phyloP scores from a whole-genome alignment of 2,329 filamentous ascomycete species.

The Pseudogymnoascus destructans region DNA sequence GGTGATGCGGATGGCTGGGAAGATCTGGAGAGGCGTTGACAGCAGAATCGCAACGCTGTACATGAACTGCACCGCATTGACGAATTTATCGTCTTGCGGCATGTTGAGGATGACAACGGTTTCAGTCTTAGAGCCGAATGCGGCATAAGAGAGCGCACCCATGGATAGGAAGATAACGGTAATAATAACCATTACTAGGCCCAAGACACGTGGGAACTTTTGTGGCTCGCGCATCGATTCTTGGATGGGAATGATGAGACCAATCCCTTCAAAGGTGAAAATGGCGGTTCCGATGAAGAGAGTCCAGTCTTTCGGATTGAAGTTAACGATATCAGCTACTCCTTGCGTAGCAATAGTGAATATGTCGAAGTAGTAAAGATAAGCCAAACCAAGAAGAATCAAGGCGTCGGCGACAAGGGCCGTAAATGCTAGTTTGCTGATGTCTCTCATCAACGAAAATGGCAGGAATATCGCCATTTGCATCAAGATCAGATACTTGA shows the following conservation, averaged over 20 bases:
- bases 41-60: constrained; percentile 97
- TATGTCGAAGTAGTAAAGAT: constrained; percentile 92
- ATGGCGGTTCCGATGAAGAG: constrained; percentile 94
- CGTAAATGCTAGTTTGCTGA: constrained; percentile 92
- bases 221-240: constrained; percentile 86
- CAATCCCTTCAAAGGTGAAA: constrained; percentile 97
- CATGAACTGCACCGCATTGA: constrained; percentile 90
- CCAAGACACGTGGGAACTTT: constrained; percentile 83
- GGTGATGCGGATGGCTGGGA: constrained; percentile 92
- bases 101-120: constrained; percentile 94
- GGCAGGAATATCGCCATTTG: constrained; percentile 94
- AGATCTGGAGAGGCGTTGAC: constrained; percentile 90
- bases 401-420: constrained; percentile 89
- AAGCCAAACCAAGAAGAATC: constrained; percentile 81
- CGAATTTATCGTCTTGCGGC: constrained; percentile 86
- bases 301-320: constrained; percentile 89
- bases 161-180: constrained; percentile 82
- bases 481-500: constrained; percentile 82
- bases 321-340: constrained; percentile 73
- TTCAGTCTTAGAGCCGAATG: constrained; percentile 88
- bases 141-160: constrained; percentile 88
- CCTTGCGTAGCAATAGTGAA: constrained; percentile 60
- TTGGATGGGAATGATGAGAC: constrained; percentile 94
- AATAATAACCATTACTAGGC: constrained; percentile 87
- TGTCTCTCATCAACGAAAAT: constrained; percentile 85